phyloP scores from a whole-genome alignment of 257 asterid species.

The Voacanga thouarsii region DNA sequence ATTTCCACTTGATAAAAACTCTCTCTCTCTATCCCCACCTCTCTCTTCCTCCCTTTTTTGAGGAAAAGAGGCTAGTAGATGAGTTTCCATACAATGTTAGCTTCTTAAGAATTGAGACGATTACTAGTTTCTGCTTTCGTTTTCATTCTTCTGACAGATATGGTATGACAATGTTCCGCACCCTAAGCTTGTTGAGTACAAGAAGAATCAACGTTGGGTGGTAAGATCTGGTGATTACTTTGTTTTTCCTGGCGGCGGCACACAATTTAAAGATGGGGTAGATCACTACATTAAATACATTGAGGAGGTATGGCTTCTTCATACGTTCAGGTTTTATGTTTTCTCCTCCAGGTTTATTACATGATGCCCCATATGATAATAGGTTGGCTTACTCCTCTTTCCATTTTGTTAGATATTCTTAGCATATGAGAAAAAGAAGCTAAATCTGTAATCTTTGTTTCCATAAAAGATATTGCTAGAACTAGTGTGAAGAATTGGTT shows the following conservation, averaged over 20 bases:
- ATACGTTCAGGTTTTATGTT: not conserved
- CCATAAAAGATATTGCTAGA: not conserved
- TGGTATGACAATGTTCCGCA: slow-evolving; percentile 96
- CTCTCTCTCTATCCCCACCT: not conserved
- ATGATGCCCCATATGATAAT: not conserved
- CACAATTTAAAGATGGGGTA: slow-evolving; percentile 87
- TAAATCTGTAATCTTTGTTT: not conserved
- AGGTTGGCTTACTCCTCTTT: not conserved
- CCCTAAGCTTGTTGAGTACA: slow-evolving; percentile 95
- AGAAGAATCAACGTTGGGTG: slow-evolving; percentile 91
- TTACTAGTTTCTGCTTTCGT: slow-evolving; percentile 5
- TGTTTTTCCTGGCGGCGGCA: slow-evolving; percentile 94
- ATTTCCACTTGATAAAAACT: not conserved
- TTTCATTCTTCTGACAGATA: slow-evolving; percentile 45
- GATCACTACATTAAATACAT: slow-evolving; percentile 54
- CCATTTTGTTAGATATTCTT: not conserved
- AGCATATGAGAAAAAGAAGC: not conserved
- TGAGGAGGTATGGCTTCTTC: slow-evolving; percentile 40
- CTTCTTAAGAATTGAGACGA: not conserved
- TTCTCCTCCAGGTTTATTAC: not conserved
- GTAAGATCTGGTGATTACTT: slow-evolving; percentile 65
- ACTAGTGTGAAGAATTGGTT: not conserved
- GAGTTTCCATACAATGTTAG: not conserved
- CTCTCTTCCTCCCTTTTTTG: not conserved
- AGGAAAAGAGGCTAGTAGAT: not conserved